Percentiles rank a stretch among this genome's conserved stretches.
Conservation (phyloP, 176 grass and related monocot species). For the Rhipidocladum racemiflorum region DNA sequence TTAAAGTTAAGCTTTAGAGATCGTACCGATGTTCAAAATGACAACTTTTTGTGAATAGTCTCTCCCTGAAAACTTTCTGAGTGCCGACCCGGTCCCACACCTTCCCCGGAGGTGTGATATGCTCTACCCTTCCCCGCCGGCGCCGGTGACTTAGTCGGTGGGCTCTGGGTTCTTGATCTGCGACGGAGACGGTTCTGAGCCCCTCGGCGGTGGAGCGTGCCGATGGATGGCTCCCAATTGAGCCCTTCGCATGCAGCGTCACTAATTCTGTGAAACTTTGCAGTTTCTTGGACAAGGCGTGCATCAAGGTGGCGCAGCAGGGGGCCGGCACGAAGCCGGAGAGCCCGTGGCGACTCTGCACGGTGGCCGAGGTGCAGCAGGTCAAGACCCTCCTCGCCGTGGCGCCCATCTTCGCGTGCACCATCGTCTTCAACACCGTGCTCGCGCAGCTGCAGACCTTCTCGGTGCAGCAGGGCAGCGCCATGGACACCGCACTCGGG, state of each 20-base stretch:
- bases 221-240: background rate
- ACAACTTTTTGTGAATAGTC: too few relatives aligned
- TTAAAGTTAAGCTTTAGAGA: too few relatives aligned
- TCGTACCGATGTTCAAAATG: too few relatives aligned
- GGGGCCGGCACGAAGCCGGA: slow-evolving; percentile 44
- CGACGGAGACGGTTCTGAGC: too few relatives aligned
- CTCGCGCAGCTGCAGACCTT: slow-evolving; percentile 97
- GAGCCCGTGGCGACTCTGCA: slow-evolving; percentile 80
- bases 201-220: too few relatives aligned
- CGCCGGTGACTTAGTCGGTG: too few relatives aligned
- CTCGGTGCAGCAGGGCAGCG: slow-evolving; percentile 89
- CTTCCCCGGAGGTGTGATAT: background rate
- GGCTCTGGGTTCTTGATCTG: too few relatives aligned
- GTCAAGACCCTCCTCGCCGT: slow-evolving; percentile 82
- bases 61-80: background rate
- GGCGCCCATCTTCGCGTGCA: slow-evolving; percentile 95
- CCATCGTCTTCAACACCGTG: slow-evolving; percentile 98
- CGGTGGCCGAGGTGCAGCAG: slow-evolving; percentile 59
- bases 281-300: slow-evolving; percentile 94
- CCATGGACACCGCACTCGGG: slow-evolving; percentile 74
- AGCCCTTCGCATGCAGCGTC: background rate
- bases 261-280: background rate
- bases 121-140: too few relatives aligned
- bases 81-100: background rate
- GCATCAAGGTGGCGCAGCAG: slow-evolving; percentile 44